Evolutionary conservation across 345 rosid species (phyloP).

Genomic region (Lepidium aucheri): DNA sequence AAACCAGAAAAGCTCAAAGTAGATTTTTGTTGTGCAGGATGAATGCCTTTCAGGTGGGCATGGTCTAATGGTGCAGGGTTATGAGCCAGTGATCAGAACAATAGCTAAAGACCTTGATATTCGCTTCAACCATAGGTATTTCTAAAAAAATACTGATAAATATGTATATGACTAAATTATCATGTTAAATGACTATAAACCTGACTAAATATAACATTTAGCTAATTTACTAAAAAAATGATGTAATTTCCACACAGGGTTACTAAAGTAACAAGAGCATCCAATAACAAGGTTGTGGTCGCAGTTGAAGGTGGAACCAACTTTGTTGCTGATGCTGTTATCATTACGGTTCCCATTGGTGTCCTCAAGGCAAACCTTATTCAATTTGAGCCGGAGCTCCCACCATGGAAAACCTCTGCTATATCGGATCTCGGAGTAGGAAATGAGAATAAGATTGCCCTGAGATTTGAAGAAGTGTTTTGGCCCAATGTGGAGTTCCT

Average conservation of each 20-base stretch:
- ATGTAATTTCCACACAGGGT: conserved; percentile 37
- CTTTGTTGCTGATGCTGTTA: conserved; percentile 70
- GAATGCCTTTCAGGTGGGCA: conserved; percentile 88
- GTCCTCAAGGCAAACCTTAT: conserved; percentile 76
- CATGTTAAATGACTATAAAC: too few species aligned
- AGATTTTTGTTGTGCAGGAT: conserved; percentile 43
- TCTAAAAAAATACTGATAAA: not conserved
- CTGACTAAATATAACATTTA: not conserved
- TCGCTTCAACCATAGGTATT: conserved; percentile 60
- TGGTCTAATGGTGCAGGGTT: conserved; percentile 91
- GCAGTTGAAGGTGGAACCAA: conserved; percentile 46
- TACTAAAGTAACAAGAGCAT: conserved; percentile 37
- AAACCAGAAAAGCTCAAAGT: not conserved
- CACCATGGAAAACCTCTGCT: conserved; percentile 75
- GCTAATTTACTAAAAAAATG: not conserved
- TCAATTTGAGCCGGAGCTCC: conserved; percentile 73
- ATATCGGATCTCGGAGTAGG: conserved; percentile 77
- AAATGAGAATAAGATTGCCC: conserved; percentile 73
- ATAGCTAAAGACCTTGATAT: conserved; percentile 71
- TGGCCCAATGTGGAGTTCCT: conserved; percentile 83
- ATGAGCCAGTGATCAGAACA: conserved; percentile 71
- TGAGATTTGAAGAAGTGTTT: conserved; percentile 54
- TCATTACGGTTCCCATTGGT: conserved; percentile 71
- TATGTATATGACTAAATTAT: too few species aligned
- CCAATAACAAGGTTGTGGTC: conserved; percentile 46